These are phyloP conservation scores for Irpex sp. DNA, from an alignment of 1,284 basidiomycete species.

Conservation along the genomic window DNA sequence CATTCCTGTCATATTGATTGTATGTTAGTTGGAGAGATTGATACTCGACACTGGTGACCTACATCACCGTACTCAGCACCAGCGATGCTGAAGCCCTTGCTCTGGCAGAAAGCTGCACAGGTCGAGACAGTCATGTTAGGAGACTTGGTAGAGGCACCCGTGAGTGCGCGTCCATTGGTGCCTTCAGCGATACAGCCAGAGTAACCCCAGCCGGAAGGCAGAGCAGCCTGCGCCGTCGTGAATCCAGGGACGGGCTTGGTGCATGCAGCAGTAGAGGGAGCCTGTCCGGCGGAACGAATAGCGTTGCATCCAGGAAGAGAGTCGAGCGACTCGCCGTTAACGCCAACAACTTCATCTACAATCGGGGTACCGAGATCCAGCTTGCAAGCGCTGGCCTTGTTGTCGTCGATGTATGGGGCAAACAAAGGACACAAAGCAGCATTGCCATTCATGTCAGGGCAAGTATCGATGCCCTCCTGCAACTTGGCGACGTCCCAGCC, in stretches of 20 bases:
- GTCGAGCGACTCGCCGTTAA: constrained; percentile 16
- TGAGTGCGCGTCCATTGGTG: constrained; percentile 24
- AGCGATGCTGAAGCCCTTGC: constrained; percentile 23
- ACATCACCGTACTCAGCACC: constrained; percentile 23
- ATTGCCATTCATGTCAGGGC: constrained; percentile 22
- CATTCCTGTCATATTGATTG: constrained; percentile 16
- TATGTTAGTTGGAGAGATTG: neutral
- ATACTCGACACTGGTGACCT: neutral
- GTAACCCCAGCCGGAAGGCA: constrained; percentile 23
- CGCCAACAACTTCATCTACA: constrained; percentile 24
- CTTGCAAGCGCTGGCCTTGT: constrained; percentile 20
- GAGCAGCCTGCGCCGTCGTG: constrained; percentile 14
- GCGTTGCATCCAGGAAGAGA: constrained; percentile 28
- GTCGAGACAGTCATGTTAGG: constrained; percentile 21
- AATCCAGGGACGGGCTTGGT: constrained; percentile 17
- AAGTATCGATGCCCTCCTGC: constrained; percentile 12
- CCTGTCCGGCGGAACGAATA: constrained; percentile 12
- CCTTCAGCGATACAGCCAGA: constrained; percentile 27
- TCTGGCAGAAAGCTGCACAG: constrained; percentile 24
- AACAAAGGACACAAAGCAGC: constrained; percentile 27
- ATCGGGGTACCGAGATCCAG: constrained; percentile 15
- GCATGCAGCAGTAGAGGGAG: constrained; percentile 11
- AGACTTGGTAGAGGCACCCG: constrained; percentile 19
- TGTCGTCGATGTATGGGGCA: constrained; percentile 20
- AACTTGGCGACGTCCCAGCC: constrained; percentile 28